These are phyloP conservation scores for Chloromonas sp. DNA, from an alignment of 163 green algal species.

Conservation along the genomic window DNA sequence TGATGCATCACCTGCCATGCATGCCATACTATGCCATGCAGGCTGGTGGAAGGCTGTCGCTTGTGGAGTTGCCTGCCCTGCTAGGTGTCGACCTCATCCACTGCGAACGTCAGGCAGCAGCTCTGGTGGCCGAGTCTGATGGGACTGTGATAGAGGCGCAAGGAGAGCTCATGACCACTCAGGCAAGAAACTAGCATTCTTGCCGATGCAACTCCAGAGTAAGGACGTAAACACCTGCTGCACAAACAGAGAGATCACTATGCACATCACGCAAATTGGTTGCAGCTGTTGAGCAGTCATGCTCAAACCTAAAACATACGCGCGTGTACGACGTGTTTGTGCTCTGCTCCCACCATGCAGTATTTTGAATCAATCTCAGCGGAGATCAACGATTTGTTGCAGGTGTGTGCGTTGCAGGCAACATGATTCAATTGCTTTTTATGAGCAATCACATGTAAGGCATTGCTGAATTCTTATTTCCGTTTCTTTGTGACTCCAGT, in stretches of 20 bases:
- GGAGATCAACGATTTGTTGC: constrained; percentile 78
- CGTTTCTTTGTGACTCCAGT: no score
- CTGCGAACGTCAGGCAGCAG: constrained; percentile 50
- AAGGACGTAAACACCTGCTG: background rate
- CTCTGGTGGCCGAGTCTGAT: constrained; percentile 42
- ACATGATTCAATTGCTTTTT: no score
- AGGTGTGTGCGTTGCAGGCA: constrained; percentile 20
- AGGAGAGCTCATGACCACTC: constrained; percentile 77
- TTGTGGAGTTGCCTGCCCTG: constrained; percentile 70
- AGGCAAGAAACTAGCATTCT: background rate
- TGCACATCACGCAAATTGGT: background rate
- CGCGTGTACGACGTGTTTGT: background rate
- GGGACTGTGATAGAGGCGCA: constrained; percentile 55
- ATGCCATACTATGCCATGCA: constrained; percentile 2
- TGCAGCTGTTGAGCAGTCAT: background rate
- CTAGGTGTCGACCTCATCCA: constrained; percentile 87
- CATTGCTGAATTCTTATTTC: no score
- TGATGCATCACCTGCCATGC: background rate
- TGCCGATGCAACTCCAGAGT: background rate
- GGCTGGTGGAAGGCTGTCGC: constrained; percentile 43
- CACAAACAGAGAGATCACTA: background rate
- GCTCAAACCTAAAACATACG: background rate
- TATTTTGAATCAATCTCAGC: constrained; percentile 79
- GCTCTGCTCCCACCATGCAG: background rate
- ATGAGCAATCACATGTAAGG: no score